Base-by-base conservation (phyloP, 2,329 filamentous ascomycete species). In the Colletotrichum godetiae region DNA sequence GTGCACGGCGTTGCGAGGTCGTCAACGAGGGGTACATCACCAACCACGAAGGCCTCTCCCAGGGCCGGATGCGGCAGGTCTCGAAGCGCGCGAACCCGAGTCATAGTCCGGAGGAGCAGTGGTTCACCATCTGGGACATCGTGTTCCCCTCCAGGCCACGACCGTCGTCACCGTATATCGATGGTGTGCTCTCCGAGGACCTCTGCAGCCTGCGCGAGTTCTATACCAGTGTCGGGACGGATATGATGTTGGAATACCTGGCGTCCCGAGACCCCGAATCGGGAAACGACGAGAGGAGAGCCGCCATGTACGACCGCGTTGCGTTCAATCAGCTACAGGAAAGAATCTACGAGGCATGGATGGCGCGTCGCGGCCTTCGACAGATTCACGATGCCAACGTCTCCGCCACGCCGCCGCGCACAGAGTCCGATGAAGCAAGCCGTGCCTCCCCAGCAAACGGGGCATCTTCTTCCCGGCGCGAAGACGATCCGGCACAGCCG, bases 71-170 rank as follows among this genome's bases (percentile, higher is more conserved):
- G 31, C 74, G 61, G 22, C 60, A 76, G 24, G 72, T 80, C 19
- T 71, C 71, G 0, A 73, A 61, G 46, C 76, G 24, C 70, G 76
- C 37, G 6, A 56, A 73, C 15, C 76, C 76, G 1, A 70, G 67
- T 27, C 68, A 76, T 5, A 76, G 69, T 1, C 78, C 79, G 56
- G 68, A 76, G 12, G 72, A 78, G 37, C 75, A 80, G 46, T 81
- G 80, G 79, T 80, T 79, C 65, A 72, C 73, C 15, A 77, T 81
- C 3, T 81, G 78, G 75, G 76, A 79, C 6, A 76, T 76, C 10
- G 35, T 80, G 0, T 80, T 81, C 55, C 69, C 72, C 2, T 71
- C 72, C 3, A 66, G 67, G 7, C 73, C 73, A 11, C 77, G 67
- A 1, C 78, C 78, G 19, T 69, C 63, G 4, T 78, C 78, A 15